phyloP scores from a whole-genome alignment of 331 rosid species.

The Quercus tomentella region DNA sequence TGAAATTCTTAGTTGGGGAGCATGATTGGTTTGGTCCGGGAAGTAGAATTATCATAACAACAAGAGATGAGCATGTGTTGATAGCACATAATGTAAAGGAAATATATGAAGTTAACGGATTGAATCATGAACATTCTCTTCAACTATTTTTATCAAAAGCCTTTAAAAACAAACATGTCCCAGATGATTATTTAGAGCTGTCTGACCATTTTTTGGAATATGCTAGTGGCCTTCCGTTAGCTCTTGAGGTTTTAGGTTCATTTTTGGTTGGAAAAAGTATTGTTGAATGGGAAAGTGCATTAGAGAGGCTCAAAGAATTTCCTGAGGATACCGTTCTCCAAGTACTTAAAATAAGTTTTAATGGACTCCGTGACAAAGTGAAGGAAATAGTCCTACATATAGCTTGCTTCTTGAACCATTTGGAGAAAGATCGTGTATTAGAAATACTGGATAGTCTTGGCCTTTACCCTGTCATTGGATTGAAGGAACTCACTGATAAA shows the following conservation, averaged over 20 bases:
- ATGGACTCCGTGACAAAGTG: background rate
- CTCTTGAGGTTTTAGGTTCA: slow-evolving; percentile 15
- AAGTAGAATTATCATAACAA: slow-evolving; percentile 14
- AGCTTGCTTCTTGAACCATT: slow-evolving; percentile 10
- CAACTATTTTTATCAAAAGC: background rate
- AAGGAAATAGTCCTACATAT: slow-evolving; percentile 11
- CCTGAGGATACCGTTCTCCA: background rate
- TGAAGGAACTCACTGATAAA: slow-evolving; percentile 8
- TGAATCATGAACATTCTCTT: background rate
- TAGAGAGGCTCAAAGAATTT: background rate
- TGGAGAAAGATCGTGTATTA: background rate
- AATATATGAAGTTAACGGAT: background rate
- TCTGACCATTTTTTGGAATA: background rate
- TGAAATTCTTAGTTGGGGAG: slow-evolving; percentile 7
- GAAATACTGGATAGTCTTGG: background rate
- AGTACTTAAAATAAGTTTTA: background rate
- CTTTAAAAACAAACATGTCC: background rate
- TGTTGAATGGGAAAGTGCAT: slow-evolving; percentile 2
- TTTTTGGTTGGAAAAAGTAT: background rate
- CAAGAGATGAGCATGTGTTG: slow-evolving; percentile 8
- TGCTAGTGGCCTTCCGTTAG: slow-evolving; percentile 2
- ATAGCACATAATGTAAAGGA: background rate
- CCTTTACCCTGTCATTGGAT: background rate
- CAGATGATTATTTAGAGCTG: background rate
- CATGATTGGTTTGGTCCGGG: slow-evolving; percentile 16